A percentile compares a stretch with the other conserved stretches of the same genome.
These are phyloP conservation scores for Aristolochia californica DNA, from an alignment of 164 flowering plant species.

Conservation along the genomic window DNA sequence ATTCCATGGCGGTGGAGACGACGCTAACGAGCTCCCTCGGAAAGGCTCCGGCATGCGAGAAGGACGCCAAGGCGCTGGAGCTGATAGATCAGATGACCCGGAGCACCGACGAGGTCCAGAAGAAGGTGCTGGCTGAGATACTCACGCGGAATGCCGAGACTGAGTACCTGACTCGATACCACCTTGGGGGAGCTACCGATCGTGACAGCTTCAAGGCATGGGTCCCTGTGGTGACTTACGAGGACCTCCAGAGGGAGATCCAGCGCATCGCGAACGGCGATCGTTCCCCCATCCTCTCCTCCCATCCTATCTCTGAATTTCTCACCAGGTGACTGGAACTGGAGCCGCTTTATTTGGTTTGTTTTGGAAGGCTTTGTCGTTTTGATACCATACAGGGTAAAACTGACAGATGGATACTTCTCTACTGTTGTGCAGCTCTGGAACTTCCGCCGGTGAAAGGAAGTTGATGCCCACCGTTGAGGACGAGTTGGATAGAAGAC, in stretches of 20 bases:
- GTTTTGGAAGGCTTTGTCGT: background rate
- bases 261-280: slow-evolving; percentile 41
- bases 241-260: slow-evolving; percentile 31
- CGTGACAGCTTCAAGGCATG: slow-evolving; percentile 27
- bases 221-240: slow-evolving; percentile 29
- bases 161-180: slow-evolving; percentile 22
- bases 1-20: slow-evolving; percentile 16
- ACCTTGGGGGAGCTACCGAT: slow-evolving; percentile 18
- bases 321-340: slow-evolving; percentile 24
- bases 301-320: slow-evolving; percentile 36
- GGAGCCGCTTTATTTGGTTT: background rate
- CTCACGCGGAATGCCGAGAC: slow-evolving; percentile 24
- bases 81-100: slow-evolving; percentile 33
- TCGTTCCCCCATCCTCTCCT: slow-evolving; percentile 26
- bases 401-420: background rate
- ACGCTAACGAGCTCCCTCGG: slow-evolving; percentile 5
- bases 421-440: slow-evolving; percentile 26
- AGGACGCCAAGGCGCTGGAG: slow-evolving; percentile 26
- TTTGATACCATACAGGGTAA: too few species aligned
- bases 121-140: slow-evolving; percentile 24
- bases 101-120: slow-evolving; percentile 26
- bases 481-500: slow-evolving; percentile 32
- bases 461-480: slow-evolving; percentile 36
- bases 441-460: slow-evolving; percentile 37
- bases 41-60: slow-evolving; percentile 19